Evolutionary conservation across 352 stramenopile species (phyloP).

Genomic region (Phytophthora lateralis): DNA sequence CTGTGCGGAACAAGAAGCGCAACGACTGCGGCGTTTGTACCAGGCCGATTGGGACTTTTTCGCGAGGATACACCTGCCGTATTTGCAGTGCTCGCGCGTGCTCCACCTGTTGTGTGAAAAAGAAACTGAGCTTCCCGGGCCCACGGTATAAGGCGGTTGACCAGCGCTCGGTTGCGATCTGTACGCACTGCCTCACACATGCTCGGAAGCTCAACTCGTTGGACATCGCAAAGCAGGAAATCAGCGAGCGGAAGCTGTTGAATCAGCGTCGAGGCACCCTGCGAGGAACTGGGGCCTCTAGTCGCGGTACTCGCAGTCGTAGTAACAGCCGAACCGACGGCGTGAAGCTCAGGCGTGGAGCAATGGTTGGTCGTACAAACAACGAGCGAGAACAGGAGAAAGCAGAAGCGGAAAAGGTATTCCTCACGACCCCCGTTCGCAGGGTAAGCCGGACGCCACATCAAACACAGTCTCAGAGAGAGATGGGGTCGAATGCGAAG

Average conservation of each 20-base stretch:
- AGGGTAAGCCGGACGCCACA: slow-evolving; percentile 4
- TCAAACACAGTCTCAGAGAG: slow-evolving; percentile 20
- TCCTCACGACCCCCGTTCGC: slow-evolving; percentile 14
- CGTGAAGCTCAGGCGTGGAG: slow-evolving; percentile 14
- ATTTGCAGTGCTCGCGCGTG: slow-evolving; percentile 42
- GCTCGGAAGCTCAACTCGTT: slow-evolving; percentile 35
- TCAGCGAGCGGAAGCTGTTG: slow-evolving; percentile 19
- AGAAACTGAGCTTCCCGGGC: slow-evolving; percentile 45
- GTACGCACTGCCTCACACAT: slow-evolving; percentile 41
- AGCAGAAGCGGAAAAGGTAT: slow-evolving; percentile 14
- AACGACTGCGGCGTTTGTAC: slow-evolving; percentile 42
- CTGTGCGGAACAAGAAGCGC: slow-evolving; percentile 24
- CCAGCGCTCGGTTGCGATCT: slow-evolving; percentile 36
- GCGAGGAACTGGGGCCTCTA: slow-evolving; percentile 3
- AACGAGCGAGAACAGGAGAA: slow-evolving; percentile 12
- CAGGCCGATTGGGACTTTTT: slow-evolving; percentile 37
- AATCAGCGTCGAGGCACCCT: slow-evolving; percentile 14
- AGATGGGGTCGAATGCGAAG: slow-evolving; percentile 15
- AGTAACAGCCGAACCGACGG: slow-evolving; percentile 21
- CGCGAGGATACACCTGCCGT: slow-evolving; percentile 33
- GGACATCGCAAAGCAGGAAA: slow-evolving; percentile 39
- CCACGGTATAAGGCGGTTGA: slow-evolving; percentile 37
- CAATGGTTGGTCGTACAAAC: background rate
- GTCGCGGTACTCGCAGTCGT: slow-evolving; percentile 11
- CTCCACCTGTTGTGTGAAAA: slow-evolving; percentile 40